A percentile compares a stretch with the other conserved stretches of the same genome.
These are phyloP conservation scores for Aurantiochytrium sp. DNA, from an alignment of 108 stramenopile species.

Conservation along the genomic window DNA sequence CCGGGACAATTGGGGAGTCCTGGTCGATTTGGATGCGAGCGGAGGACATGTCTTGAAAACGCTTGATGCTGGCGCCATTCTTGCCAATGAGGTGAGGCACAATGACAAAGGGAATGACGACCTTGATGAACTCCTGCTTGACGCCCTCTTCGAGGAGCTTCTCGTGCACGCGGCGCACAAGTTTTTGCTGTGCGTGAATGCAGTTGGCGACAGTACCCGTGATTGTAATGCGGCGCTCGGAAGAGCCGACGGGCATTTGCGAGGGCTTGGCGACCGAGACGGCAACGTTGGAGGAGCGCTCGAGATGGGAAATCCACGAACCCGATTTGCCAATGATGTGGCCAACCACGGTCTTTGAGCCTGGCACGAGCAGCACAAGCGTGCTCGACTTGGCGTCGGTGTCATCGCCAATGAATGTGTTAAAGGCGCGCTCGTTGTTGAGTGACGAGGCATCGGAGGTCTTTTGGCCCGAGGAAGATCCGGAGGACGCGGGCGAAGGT, in stretches of 20 bases:
- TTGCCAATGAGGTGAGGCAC: not conserved
- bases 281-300: not conserved
- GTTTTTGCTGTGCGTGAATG: not conserved
- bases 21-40: constrained; percentile 2
- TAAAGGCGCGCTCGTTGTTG: not conserved
- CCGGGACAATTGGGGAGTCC: not conserved
- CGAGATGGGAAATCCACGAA: not conserved
- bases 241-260: not conserved
- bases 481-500: not conserved
- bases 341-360: not conserved
- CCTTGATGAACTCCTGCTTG: constrained; percentile 8
- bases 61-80: constrained; percentile 3
- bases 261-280: not conserved
- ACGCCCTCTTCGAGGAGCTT: constrained; percentile 6
- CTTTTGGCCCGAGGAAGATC: not conserved
- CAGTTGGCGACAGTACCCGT: not conserved
- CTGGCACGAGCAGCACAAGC: not conserved
- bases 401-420: not conserved
- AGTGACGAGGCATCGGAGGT: not conserved
- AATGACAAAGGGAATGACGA: not conserved
- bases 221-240: not conserved
- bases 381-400: constrained; percentile 2
- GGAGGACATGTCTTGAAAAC: not conserved
- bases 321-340: not conserved
- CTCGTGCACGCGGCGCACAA: not conserved